A percentile compares a stretch with the other conserved stretches of the same genome.
phyloP scores from a whole-genome alignment of 805 yeast genomes.

The Lachancea quebecensis region DNA sequence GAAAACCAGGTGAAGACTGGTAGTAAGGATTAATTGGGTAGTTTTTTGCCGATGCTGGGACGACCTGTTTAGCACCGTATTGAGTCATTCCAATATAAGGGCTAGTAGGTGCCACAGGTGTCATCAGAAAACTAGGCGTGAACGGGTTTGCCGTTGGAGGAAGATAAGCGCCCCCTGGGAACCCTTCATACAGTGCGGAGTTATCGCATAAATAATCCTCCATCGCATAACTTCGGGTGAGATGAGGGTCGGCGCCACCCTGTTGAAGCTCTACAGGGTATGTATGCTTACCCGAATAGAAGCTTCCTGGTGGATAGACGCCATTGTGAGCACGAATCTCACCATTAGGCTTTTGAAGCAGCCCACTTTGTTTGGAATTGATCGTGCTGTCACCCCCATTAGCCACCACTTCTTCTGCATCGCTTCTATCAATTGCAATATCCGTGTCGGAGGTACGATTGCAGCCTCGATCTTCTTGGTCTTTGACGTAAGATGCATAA shows the following conservation, averaged over 20 bases:
- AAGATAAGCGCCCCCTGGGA: slow-evolving; percentile 13
- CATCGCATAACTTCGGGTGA: slow-evolving; percentile 8
- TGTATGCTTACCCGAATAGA: slow-evolving; percentile 10
- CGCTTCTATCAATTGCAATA: slow-evolving; percentile 6
- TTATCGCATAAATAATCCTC: slow-evolving; percentile 19
- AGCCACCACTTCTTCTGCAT: slow-evolving; percentile 7
- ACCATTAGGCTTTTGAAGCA: slow-evolving; percentile 5
- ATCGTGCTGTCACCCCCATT: slow-evolving; percentile 7
- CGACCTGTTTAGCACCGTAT: slow-evolving; percentile 12
- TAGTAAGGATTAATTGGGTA: slow-evolving; percentile 12
- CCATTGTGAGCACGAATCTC: slow-evolving; percentile 4
- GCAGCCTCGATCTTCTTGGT: slow-evolving; percentile 5
- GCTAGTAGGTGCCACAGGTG: slow-evolving; percentile 15
- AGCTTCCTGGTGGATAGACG: slow-evolving; percentile 1
- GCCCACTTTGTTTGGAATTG: slow-evolving; percentile 7
- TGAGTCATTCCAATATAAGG: slow-evolving; percentile 14
- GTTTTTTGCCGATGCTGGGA: slow-evolving; percentile 12
- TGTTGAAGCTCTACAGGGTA: slow-evolving; percentile 8
- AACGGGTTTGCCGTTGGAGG: slow-evolving; percentile 17
- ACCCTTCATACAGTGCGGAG: slow-evolving; percentile 13
- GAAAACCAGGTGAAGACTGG: slow-evolving; percentile 9
- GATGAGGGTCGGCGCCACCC: slow-evolving; percentile 5
- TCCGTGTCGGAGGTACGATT: slow-evolving; percentile 4
- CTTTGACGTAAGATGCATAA: slow-evolving; percentile 13
- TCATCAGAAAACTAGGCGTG: slow-evolving; percentile 16